phyloP scores from a whole-genome alignment of 768 basidiomycete species.

The Mycena haematopus region DNA sequence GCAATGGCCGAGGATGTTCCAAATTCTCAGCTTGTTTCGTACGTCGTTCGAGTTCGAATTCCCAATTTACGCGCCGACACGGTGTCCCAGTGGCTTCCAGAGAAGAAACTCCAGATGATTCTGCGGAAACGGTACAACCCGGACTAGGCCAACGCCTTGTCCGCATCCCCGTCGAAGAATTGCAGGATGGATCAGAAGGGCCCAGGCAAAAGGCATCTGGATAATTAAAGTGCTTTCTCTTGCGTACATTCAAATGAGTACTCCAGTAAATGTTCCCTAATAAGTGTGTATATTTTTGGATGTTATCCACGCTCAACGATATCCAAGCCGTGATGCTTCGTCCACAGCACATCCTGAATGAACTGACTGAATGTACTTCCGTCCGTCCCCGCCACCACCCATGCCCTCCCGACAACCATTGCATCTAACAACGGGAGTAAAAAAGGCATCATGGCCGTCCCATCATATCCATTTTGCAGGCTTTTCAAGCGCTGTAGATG shows the following conservation, averaged over 20 bases:
- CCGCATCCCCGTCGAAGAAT: slow-evolving; percentile 74
- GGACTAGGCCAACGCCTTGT: slow-evolving; percentile 67
- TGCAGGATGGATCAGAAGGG: slow-evolving; percentile 34
- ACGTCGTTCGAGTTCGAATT: slow-evolving; percentile 35
- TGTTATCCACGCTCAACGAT: slow-evolving; percentile 58
- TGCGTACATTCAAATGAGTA: slow-evolving; percentile 15
- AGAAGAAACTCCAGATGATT: slow-evolving; percentile 37
- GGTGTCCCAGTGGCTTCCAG: slow-evolving; percentile 54
- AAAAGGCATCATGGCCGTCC: slow-evolving; percentile 50
- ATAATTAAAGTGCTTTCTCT: background rate
- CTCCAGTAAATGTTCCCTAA: slow-evolving; percentile 15
- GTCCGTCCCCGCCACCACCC: slow-evolving; percentile 68
- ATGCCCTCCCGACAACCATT: slow-evolving; percentile 65
- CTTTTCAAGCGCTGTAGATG: slow-evolving; percentile 39
- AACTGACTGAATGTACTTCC: slow-evolving; percentile 80
- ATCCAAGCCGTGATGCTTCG: slow-evolving; percentile 56
- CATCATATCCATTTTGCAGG: slow-evolving; percentile 55
- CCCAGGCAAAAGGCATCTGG: slow-evolving; percentile 1
- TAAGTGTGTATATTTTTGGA: slow-evolving; percentile 9
- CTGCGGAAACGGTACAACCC: slow-evolving; percentile 17
- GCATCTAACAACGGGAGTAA: slow-evolving; percentile 74
- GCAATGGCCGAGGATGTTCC: slow-evolving; percentile 87
- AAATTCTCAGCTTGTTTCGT: slow-evolving; percentile 75
- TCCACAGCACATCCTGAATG: slow-evolving; percentile 72
- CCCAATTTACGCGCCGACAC: background rate